These are phyloP conservation scores for Chaetomium sp. DNA, from an alignment of 2,329 filamentous ascomycete genomes.

Conservation along the genomic window DNA sequence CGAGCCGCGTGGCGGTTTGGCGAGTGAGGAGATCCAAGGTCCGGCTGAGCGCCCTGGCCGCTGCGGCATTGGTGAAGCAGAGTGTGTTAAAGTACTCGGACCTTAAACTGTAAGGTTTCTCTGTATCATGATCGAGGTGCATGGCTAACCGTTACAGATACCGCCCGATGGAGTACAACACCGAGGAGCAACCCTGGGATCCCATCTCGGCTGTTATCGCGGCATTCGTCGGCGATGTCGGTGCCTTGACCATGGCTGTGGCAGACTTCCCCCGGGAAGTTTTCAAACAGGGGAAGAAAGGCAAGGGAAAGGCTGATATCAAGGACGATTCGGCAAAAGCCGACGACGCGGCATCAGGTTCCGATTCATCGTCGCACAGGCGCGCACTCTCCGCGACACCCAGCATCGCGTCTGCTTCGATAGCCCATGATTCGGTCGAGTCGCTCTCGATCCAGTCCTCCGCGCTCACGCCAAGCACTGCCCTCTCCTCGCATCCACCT, in stretches of 20 bases:
- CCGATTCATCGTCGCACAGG: constrained; percentile 9
- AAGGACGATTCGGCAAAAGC: constrained; percentile 11
- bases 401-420: constrained; percentile 20
- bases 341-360: constrained; percentile 6
- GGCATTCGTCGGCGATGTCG: constrained; percentile 80
- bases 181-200: constrained; percentile 76
- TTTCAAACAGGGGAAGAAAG: constrained; percentile 46
- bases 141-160: constrained; percentile 45
- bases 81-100: constrained; percentile 68
- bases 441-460: neutral
- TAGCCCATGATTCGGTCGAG: constrained; percentile 3
- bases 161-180: constrained; percentile 67
- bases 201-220: constrained; percentile 76
- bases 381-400: constrained; percentile 20
- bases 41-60: constrained; percentile 71
- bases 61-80: constrained; percentile 66
- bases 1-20: constrained; percentile 73
- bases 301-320: constrained; percentile 15
- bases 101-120: constrained; percentile 65
- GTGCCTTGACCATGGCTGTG: constrained; percentile 78
- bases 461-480: neutral
- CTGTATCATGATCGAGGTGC: neutral
- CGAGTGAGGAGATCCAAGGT: constrained; percentile 68
- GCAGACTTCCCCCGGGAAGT: constrained; percentile 69
- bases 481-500: constrained; percentile 5